Evolutionary conservation across 1,284 basidiomycete species (phyloP), one percentile per base, ranked within the genome.

Genomic region (Fomitopsis schrenkii): DNA sequence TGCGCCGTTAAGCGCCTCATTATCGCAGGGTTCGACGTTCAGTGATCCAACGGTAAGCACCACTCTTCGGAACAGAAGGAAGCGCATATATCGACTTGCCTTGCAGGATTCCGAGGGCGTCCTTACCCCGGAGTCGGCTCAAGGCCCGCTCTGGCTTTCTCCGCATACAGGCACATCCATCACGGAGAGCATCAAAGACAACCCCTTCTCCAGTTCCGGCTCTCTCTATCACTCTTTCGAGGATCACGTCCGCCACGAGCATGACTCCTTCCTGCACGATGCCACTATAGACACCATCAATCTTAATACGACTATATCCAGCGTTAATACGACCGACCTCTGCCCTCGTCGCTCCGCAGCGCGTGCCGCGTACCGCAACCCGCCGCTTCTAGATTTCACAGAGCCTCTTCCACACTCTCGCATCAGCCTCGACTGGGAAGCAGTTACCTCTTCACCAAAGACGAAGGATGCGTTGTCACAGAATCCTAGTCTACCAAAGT

Each of bases 11-110:
- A 41, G 57, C 30, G 58, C 63, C 17, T 64, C 63, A 30, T 35
- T 63, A 3, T 64, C 64, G 12, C 65, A 64, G 15, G 58, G 61
- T 44, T 63, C 63, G 5, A 62, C 59, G 3, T 52, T 68, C 26
- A 70, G 67, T 3, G 65, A 67, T 12, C 59, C 55, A 9, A 62
- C 65, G 36, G 64, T 66, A 41, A 45, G 58, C 19, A 3, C 58
- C 28, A 30, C 33, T 28, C 19, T 14, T 45, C 14, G 28, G 22
- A n/a, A 10, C 45, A 10, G 45, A 30, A 33, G 35, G 42, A 26
- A 15, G 7, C 57, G 57, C 57, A 59, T 59, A 56, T 57, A 56
- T 30, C 36, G 10, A 59, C 54, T 14, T 36, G 12, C 30, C 26
- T 30, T 42, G 4, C 17, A 59, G 55, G 61, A 57, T 40, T 62